Evolutionary conservation across 2,329 filamentous ascomycete genomes (phyloP).

Genomic region (Cordyceps militaris): DNA sequence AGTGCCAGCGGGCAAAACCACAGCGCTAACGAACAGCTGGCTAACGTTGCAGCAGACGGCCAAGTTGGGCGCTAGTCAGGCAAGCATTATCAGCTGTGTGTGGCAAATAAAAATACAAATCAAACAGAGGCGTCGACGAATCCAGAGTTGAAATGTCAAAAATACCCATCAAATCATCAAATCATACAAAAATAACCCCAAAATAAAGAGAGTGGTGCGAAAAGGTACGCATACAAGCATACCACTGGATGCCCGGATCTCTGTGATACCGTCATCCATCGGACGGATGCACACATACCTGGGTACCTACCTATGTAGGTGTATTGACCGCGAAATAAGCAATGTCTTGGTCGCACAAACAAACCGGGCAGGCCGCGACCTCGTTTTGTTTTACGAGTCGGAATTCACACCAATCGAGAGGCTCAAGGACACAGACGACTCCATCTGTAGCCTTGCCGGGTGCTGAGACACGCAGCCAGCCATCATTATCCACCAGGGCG

Average conservation of each 20-base stretch:
- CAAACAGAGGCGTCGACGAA: too few relatives aligned
- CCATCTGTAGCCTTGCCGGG: background rate
- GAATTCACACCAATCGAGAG: background rate
- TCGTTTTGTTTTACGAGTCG: background rate
- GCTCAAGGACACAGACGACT: background rate
- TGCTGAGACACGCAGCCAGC: background rate
- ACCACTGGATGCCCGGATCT: background rate
- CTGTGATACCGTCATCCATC: background rate
- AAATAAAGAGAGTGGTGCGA: background rate
- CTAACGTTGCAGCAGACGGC: background rate
- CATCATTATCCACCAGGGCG: background rate
- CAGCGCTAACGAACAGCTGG: background rate
- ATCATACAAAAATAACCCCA: background rate
- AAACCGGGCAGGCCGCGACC: background rate
- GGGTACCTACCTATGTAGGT: too few relatives aligned
- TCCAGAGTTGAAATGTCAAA: background rate
- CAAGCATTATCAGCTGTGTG: background rate
- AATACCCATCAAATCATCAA: background rate
- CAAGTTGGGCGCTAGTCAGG: background rate
- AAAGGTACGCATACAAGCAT: too few relatives aligned
- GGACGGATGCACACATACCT: background rate
- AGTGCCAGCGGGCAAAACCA: background rate
- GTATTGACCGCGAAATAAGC: background rate
- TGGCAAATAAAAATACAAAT: background rate
- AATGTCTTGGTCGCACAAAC: background rate